A percentile compares a stretch with the other conserved stretches of the same genome.
These are phyloP conservation scores for Carex littledalei DNA, from an alignment of 176 grass and related monocot species.

Conservation along the genomic window DNA sequence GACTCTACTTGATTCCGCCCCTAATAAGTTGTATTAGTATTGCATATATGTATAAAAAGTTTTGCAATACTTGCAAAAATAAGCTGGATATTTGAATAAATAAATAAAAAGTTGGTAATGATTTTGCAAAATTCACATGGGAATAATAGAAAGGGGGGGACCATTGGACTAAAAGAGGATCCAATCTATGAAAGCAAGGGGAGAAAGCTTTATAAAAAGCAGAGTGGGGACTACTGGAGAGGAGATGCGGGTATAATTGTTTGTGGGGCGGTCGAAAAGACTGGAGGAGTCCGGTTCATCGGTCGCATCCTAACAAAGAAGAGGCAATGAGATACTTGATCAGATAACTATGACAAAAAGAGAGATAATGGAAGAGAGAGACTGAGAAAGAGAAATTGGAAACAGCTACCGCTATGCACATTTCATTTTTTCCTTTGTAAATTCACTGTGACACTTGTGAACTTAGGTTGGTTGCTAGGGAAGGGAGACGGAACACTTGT, in stretches of 20 bases:
- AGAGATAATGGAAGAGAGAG: slow-evolving; percentile 12
- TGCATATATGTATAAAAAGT: no score
- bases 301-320: neutral
- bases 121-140: neutral
- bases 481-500: no score
- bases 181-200: neutral
- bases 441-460: neutral
- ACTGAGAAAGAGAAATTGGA: neutral
- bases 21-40: no score
- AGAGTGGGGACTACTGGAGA: neutral
- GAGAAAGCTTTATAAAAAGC: neutral
- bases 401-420: neutral
- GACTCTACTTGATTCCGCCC: no score
- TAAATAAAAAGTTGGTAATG: neutral
- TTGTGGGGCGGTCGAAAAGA: slow-evolving; percentile 9
- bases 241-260: slow-evolving; percentile 14
- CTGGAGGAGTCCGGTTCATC: neutral
- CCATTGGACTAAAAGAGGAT: neutral
- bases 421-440: neutral
- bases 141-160: neutral
- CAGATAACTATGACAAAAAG: slow-evolving; percentile 18
- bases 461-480: neutral
- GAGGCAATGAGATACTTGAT: neutral
- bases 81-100: no score
- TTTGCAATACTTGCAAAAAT: no score